A percentile compares a stretch with the other conserved stretches of the same genome.
Conservation (phyloP, 2,329 filamentous ascomycete genomes). For the Ophiostoma tasmaniense region DNA sequence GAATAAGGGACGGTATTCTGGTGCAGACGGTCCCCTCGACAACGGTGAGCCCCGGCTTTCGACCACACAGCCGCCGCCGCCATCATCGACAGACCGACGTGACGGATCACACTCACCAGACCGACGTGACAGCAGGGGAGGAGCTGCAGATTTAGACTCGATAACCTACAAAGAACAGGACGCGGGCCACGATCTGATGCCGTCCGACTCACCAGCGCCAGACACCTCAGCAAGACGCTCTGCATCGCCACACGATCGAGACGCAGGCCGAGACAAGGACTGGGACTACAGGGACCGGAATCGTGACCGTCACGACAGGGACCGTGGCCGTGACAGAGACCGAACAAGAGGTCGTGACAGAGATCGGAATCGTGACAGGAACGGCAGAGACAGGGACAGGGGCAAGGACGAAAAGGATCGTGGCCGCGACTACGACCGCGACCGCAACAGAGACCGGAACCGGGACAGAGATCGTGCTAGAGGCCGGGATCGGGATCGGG, state of each 20-base stretch:
- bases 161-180: neutral
- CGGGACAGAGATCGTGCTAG: neutral
- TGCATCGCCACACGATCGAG: neutral
- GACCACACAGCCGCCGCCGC: neutral
- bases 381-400: neutral
- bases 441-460: neutral
- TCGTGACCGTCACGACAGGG: constrained; percentile 4
- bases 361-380: constrained; percentile 5
- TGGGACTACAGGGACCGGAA: neutral
- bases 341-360: neutral
- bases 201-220: neutral
- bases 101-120: neutral
- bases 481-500: constrained; percentile 6
- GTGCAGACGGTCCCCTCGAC: neutral
- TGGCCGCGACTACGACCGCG: constrained; percentile 4
- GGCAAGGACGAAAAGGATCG: neutral
- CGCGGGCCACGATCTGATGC: neutral
- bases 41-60: neutral
- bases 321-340: constrained; percentile 9
- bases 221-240: neutral
- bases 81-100: neutral
- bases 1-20: neutral
- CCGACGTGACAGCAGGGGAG: neutral
- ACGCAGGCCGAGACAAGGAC: constrained; percentile 12
- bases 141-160: neutral